phyloP scores from a whole-genome alignment of 2,329 filamentous ascomycete species.

The Cryphonectria naterciae region DNA sequence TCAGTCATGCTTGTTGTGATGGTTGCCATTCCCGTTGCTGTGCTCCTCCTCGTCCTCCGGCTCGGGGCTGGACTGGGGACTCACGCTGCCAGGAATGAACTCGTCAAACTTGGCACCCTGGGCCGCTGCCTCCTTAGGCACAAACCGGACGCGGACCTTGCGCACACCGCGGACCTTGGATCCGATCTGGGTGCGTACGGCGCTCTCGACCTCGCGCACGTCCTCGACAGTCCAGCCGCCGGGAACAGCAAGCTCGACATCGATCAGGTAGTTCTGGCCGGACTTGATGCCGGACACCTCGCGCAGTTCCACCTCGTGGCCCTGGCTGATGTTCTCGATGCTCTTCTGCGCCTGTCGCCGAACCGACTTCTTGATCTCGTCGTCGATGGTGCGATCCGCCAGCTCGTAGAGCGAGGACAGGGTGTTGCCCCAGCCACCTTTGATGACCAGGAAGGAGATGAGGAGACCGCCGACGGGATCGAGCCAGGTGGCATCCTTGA shows the following conservation, averaged over 20 bases:
- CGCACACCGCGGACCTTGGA: constrained; percentile 81
- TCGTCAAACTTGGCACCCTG: constrained; percentile 71
- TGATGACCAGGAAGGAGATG: constrained; percentile 92
- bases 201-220: constrained; percentile 71
- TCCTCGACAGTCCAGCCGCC: constrained; percentile 75
- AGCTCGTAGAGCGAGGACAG: constrained; percentile 81
- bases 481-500: constrained; percentile 86
- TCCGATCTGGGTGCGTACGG: constrained; percentile 73
- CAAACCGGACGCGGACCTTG: constrained; percentile 81
- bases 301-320: constrained; percentile 69
- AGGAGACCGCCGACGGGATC: constrained; percentile 92
- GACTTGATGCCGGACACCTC: constrained; percentile 91
- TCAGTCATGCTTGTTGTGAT: constrained; percentile 32
- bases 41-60: constrained; percentile 57
- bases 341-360: constrained; percentile 66
- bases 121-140: constrained; percentile 65
- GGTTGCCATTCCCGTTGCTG: constrained; percentile 41
- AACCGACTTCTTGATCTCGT: constrained; percentile 77
- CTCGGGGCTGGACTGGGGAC: constrained; percentile 60
- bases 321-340: constrained; percentile 56
- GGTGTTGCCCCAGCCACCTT: constrained; percentile 87
- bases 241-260: constrained; percentile 83
- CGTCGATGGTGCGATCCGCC: constrained; percentile 86
- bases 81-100: constrained; percentile 70
- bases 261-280: constrained; percentile 93